Base-by-base conservation (phyloP, 371 early-diverging fungal species). In the Rhizopus microsporus region DNA sequence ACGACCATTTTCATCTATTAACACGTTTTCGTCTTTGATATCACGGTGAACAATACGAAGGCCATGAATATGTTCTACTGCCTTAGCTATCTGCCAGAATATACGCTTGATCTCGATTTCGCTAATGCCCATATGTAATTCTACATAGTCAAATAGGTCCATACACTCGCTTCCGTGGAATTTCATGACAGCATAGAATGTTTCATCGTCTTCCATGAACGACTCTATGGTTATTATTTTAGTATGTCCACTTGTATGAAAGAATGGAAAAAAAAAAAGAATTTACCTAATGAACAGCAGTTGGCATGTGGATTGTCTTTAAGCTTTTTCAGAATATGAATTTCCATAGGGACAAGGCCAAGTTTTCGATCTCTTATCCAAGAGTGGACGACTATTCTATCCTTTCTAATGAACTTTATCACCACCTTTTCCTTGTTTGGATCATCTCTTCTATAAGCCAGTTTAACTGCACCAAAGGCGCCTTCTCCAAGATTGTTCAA, bases 61-160 rank as follows among this genome's bases (percentile, higher is more conserved):
- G 6, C 68, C 50, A 62, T 94, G 93, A 12, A 92, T 56, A 63
- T 91, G 88, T 39, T 74, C 63, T 1, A 94, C 80, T 2, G 87
- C 91, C 15, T 74, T 70, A 7, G 77, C 79, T 29, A 87, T 78
- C 59, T 89, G 89, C 29, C 68, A 69, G 51, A 89, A 89, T 16
- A 91, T 86, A 6, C 59, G 51, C 15, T 78, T 65, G 34, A 86
- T 78, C 55, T 85, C 80, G 23, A 65, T 63, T 65, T 91, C 89
- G 0, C 75, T 59, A 59, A 84, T 83, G 10, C 75, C 49, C 34
- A 75, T 70, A 33, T 82, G 84, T 51, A 83, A 40, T 57, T 91
- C 92, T 13, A 90, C 88, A 51, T 81, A 90, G 54, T 90, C 90
- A 72, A 91, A 91, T 49, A 91, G 54, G 56, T 90, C 90, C 79